Percentiles rank a stretch among this genome's conserved stretches.
Evolutionary conservation across 169 alveolate genomes (phyloP).

Genomic region (Eimeria falciformis): DNA sequence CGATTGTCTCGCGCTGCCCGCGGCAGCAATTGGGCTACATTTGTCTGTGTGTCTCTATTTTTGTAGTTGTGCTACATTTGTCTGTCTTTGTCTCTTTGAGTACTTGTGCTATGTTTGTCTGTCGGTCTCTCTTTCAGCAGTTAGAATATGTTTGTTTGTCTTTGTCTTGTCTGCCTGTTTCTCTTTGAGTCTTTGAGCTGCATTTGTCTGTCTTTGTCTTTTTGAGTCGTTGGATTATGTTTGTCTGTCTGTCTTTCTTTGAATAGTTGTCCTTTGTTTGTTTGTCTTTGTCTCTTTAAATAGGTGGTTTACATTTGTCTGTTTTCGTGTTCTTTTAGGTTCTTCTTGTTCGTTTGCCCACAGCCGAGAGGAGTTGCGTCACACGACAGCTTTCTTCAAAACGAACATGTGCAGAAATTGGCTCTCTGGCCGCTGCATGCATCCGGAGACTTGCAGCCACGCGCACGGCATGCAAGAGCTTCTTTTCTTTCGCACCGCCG

Average conservation of each 20-base stretch:
- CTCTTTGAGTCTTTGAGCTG: background rate
- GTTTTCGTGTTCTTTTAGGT: constrained; percentile 6
- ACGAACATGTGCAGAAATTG: constrained; percentile 81
- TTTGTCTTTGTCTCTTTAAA: background rate
- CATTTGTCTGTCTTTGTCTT: too few species aligned
- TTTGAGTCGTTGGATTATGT: too few species aligned
- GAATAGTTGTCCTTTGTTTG: background rate
- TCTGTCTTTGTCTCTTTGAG: too few species aligned
- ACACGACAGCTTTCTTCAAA: constrained; percentile 80
- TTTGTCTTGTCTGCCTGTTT: background rate
- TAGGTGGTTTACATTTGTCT: background rate
- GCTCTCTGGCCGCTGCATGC: constrained; percentile 79
- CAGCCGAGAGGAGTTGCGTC: constrained; percentile 81
- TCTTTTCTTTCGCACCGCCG: constrained; percentile 49
- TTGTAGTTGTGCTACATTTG: background rate
- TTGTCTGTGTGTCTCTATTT: too few species aligned
- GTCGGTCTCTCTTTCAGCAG: too few species aligned
- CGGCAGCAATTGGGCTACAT: too few species aligned
- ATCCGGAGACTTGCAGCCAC: constrained; percentile 79
- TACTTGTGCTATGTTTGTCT: too few species aligned
- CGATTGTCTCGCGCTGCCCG: too few species aligned
- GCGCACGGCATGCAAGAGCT: constrained; percentile 83
- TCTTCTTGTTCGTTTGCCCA: constrained; percentile 81
- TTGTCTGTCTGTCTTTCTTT: too few species aligned
- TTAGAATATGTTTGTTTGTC: too few species aligned